Conservation (phyloP, 2,329 filamentous ascomycete species). For the Claviceps sp. region DNA sequence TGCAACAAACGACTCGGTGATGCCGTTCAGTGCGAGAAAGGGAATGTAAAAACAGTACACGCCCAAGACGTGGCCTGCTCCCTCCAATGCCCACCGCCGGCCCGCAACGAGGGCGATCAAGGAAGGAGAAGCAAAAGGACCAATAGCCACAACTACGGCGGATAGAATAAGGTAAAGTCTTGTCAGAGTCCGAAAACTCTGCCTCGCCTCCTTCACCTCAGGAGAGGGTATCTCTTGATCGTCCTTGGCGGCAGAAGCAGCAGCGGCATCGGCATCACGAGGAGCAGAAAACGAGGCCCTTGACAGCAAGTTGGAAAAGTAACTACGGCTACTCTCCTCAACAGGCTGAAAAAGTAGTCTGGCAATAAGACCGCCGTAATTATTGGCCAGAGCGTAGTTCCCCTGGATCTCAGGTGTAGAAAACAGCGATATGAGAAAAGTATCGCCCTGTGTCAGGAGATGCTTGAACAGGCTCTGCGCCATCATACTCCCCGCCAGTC, state of each 20-base stretch:
- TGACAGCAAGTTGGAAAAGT: conserved; percentile 70
- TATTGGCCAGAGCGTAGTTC: conserved; percentile 83
- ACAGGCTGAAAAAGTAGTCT: conserved; percentile 87
- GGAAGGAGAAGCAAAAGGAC: conserved; percentile 60
- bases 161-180: conserved; percentile 64
- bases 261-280: background rate
- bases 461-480: conserved; percentile 86
- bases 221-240: conserved; percentile 9
- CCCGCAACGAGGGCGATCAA: conserved; percentile 67
- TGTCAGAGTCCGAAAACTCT: conserved; percentile 50
- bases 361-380: conserved; percentile 82
- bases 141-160: conserved; percentile 52
- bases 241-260: conserved; percentile 7
- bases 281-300: conserved; percentile 9
- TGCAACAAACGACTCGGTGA: conserved; percentile 84
- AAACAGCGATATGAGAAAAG: conserved; percentile 68
- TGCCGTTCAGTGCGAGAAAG: conserved; percentile 79
- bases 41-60: conserved; percentile 89
- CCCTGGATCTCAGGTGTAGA: conserved; percentile 73
- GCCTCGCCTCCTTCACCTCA: conserved; percentile 26
- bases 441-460: conserved; percentile 85
- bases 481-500: conserved; percentile 69
- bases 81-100: conserved; percentile 57
- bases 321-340: conserved; percentile 81
- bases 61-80: conserved; percentile 60